phyloP scores from a whole-genome alignment of 78 protist genomes.

The Diacronema lutheri region DNA sequence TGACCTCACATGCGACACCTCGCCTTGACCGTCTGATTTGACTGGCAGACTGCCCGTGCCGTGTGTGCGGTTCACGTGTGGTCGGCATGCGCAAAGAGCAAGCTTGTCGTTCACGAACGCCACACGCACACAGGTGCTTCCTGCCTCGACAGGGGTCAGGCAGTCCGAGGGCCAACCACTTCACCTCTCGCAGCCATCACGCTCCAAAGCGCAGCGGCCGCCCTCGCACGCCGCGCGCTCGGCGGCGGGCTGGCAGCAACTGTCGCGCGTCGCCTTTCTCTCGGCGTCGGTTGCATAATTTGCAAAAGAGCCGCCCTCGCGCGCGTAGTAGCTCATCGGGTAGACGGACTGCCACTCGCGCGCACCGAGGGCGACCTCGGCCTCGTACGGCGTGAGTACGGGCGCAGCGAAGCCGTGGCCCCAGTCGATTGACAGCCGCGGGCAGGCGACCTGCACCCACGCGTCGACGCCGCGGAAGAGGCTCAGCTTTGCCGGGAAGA shows the following conservation, averaged over 20 bases:
- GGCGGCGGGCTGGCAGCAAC: neutral
- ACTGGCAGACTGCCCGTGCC: too few relatives aligned
- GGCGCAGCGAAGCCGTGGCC: conserved; percentile 82
- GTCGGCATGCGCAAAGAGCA: too few relatives aligned
- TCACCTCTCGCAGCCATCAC: too few relatives aligned
- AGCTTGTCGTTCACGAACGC: too few relatives aligned
- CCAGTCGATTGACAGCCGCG: conserved; percentile 98
- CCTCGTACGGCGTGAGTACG: conserved; percentile 88
- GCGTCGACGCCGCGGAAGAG: conserved; percentile 72
- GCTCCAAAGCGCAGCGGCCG: too few relatives aligned
- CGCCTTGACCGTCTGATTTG: too few relatives aligned
- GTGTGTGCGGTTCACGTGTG: too few relatives aligned
- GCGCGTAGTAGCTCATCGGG: conserved; percentile 92
- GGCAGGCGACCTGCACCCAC: conserved; percentile 87
- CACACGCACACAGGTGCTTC: too few relatives aligned
- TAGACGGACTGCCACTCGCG: conserved; percentile 73
- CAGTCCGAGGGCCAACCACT: too few relatives aligned
- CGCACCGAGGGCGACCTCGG: conserved; percentile 75
- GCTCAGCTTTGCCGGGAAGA: conserved; percentile 85
- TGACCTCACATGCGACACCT: too few relatives aligned
- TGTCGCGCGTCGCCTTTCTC: neutral
- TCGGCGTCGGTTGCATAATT: neutral
- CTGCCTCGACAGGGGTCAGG: too few relatives aligned
- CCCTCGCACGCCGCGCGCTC: neutral
- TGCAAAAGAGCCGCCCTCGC: conserved; percentile 67